These are phyloP conservation scores for Geotrichum histeridarum DNA, from an alignment of 1,139 yeast genomes.

Conservation along the genomic window DNA sequence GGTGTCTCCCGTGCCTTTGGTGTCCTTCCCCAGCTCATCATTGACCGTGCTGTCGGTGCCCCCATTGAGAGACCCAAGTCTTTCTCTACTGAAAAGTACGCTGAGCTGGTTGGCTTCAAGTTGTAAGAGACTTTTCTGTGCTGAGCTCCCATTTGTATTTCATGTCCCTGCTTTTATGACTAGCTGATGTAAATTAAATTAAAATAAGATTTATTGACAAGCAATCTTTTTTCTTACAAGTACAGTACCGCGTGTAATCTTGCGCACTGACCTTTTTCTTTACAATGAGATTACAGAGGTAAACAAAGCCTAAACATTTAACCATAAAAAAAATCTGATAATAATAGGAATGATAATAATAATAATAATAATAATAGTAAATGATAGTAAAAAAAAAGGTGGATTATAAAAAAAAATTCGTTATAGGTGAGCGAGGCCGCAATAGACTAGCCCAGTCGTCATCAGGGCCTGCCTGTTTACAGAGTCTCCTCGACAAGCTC, in stretches of 20 bases:
- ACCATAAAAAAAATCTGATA: not conserved
- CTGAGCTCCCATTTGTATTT: not conserved
- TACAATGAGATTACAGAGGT: too few relatives aligned
- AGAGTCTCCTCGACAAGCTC: not conserved
- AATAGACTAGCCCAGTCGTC: not conserved
- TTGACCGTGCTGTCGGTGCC: slow-evolving; percentile 56
- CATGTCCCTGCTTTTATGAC: slow-evolving; percentile 15
- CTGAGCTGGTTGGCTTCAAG: slow-evolving; percentile 43
- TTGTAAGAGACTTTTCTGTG: slow-evolving; percentile 23
- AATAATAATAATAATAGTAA: not conserved
- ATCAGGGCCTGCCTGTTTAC: not conserved
- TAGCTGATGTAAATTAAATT: slow-evolving; percentile 10
- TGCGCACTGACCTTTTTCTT: too few relatives aligned
- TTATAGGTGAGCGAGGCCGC: not conserved
- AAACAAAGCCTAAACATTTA: too few relatives aligned
- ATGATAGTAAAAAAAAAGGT: not conserved
- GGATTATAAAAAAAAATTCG: not conserved
- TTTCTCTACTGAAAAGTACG: slow-evolving; percentile 45
- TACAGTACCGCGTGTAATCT: too few relatives aligned
- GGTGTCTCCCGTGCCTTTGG: slow-evolving; percentile 58
- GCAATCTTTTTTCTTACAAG: not conserved
- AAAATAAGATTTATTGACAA: slow-evolving; percentile 2
- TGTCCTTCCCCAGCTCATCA: slow-evolving; percentile 53
- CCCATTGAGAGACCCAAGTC: slow-evolving; percentile 63
- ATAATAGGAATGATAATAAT: too few relatives aligned